Base-by-base conservation (phyloP, 2,329 filamentous ascomycete genomes). In the Aspergillus sp. region DNA sequence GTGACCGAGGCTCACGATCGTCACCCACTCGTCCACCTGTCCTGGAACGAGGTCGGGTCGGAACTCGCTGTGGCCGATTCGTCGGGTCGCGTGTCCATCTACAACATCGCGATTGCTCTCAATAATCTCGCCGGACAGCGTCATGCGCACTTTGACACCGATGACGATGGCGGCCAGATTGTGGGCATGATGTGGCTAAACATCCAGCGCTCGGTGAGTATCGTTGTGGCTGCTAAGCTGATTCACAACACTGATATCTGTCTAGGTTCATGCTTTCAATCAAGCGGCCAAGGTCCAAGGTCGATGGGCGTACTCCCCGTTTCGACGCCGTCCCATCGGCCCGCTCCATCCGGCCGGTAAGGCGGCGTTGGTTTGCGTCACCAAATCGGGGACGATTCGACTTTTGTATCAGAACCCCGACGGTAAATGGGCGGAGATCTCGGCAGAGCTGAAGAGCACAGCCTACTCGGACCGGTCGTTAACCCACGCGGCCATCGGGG, bases 151-250 rank as follows among this genome's bases (percentile, higher is more conserved):
- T 75, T 81, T n/a, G 92, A 94, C 69, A 77, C 84, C 2, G 80
- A 88, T 55, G 90, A 92, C 67, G 91, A 96, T 71, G 81, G 91
- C 42, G 87, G 90, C 65, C 85, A 88, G 53, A 81, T 96, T 5
- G 91, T 96, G 6, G 95, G 94, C 3, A 85, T 92, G 72, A 90
- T 91, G 76, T 99, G 95, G 95, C 80, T 98, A 56, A 80, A 79
- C 56, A 80, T 82, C n/a, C 80, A 87, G 24, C 78, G 83, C 29
- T 81, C 83, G 24, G 77, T 77, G 63, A 60, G 71, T 65, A 24
- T 20, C 20, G 24, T 12, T 26, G 12, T 24, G 6, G 18, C 29
- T 9, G 14, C 14, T 7, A 31, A 63, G 69, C 82, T 32, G 16
- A n/a, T 16, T 46, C 11, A 50, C 56, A 14, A 31, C 53, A 39